These are phyloP conservation scores for Cystobasidium ongulense DNA, from an alignment of 768 basidiomycete species.

Conservation along the genomic window DNA sequence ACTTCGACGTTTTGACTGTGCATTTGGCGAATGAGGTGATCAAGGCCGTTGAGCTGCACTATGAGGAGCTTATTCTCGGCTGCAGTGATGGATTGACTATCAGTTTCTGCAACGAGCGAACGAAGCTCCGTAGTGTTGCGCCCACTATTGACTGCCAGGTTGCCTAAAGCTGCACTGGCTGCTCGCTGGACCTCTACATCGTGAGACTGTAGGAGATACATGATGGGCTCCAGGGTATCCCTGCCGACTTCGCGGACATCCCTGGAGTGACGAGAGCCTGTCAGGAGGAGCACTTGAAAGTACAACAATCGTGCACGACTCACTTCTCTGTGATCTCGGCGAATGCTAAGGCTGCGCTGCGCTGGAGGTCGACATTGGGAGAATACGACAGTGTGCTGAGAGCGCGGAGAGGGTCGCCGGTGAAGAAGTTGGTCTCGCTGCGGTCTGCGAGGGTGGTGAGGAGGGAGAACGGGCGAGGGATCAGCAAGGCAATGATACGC, in stretches of 20 bases:
- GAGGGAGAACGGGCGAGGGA: background rate
- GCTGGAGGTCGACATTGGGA: constrained; percentile 97
- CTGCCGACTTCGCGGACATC: constrained; percentile 93
- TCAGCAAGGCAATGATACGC: too few species aligned
- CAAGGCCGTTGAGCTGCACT: constrained; percentile 91
- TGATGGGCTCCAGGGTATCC: constrained; percentile 94
- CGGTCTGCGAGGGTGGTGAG: constrained; percentile 58
- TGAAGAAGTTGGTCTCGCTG: constrained; percentile 96
- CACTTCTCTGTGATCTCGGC: constrained; percentile 96
- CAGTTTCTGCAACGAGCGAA: background rate
- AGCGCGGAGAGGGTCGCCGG: constrained; percentile 80
- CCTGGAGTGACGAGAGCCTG: constrained; percentile 30
- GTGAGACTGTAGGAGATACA: constrained; percentile 92
- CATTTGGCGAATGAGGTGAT: constrained; percentile 98
- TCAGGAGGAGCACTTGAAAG: background rate
- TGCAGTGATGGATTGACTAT: constrained; percentile 43
- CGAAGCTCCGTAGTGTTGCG: constrained; percentile 31
- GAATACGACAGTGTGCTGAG: constrained; percentile 95
- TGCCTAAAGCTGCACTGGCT: constrained; percentile 92
- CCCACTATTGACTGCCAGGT: constrained; percentile 95
- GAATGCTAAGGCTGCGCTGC: constrained; percentile 93
- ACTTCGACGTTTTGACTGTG: constrained; percentile 97
- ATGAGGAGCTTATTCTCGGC: constrained; percentile 99
- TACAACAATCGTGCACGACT: background rate
- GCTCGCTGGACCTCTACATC: constrained; percentile 98